Percentiles rank a stretch among this genome's conserved stretches.
Evolutionary conservation across 2,329 filamentous ascomycete species (phyloP).

Genomic region (Sporothrix globosa): DNA sequence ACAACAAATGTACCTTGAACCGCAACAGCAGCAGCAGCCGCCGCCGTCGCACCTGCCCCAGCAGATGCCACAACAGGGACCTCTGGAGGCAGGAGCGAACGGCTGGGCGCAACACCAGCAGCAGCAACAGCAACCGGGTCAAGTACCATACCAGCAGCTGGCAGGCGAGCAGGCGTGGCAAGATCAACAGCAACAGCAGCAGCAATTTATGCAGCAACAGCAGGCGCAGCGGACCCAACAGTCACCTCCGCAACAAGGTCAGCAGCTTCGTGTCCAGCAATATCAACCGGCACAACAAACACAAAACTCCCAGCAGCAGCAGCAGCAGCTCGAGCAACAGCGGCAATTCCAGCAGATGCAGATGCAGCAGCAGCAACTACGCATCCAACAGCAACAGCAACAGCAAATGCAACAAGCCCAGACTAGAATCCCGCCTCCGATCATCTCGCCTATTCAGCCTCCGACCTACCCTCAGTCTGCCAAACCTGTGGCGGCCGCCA

Average conservation of each 20-base stretch:
- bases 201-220: constrained; percentile 25
- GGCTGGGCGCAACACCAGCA: constrained; percentile 30
- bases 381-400: constrained; percentile 24
- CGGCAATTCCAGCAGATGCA: constrained; percentile 25
- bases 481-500: background rate
- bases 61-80: constrained; percentile 1
- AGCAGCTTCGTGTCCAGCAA: constrained; percentile 8
- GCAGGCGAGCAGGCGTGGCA: constrained; percentile 6
- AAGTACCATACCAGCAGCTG: background rate
- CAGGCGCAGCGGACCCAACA: constrained; percentile 39
- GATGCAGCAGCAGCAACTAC: constrained; percentile 3
- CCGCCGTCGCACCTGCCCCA: background rate
- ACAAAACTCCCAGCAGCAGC: constrained; percentile 14
- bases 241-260: constrained; percentile 26
- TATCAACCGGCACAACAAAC: constrained; percentile 12
- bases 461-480: constrained; percentile 12
- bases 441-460: constrained; percentile 6
- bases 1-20: constrained; percentile 29
- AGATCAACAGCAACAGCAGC: constrained; percentile 24
- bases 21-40: constrained; percentile 26
- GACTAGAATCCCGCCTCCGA: background rate
- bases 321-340: constrained; percentile 27
- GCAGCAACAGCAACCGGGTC: background rate
- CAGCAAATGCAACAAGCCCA: constrained; percentile 11
- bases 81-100: constrained; percentile 3